Base-by-base conservation (phyloP, 2,329 filamentous ascomycete species). In the Hymenoscyphus fraxineus region DNA sequence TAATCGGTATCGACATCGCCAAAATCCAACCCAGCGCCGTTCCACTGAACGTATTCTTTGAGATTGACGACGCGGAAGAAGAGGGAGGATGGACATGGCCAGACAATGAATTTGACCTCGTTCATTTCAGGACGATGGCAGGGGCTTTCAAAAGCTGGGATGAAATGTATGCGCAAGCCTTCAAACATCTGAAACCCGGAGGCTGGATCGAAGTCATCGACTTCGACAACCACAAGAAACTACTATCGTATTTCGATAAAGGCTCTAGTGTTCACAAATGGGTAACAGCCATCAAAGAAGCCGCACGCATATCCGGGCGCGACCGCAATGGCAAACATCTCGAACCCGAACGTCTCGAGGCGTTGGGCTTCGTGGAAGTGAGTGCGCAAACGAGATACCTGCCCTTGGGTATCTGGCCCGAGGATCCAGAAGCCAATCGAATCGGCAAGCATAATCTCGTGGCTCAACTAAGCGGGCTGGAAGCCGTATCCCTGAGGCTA, bases 31-130 rank as follows among this genome's bases (percentile, higher is more conserved):
- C 83, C 1, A 78, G 77, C n/a, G 81, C 81, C 72, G 81, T 87
- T 1, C 85, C 86, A 0, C 77, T 80, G 19, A 90, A 90, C 69
- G 84, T 87, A 65, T 81, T 83, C 65, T 90, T 90, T 70, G 80
- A 88, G 59, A 82, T 90, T 58, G 87, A 90, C 71, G 87, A 90
- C 70, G 84, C 73, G 1, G 74, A 75, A 60, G 70, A 73, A 60
- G 71, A 74, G 80, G 77, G 75, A 19, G 73, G 77, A 1, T 81
- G 78, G 78, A 83, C 77, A 73, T 85, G 77, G 81, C 85, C 70
- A 71, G 80, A 68, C 81, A 70, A 80, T 63, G 77, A 80, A 60
- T 86, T 88, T 70, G 85, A 88, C 74, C 83, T 83, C 65, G 81
- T 89, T 64, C 86, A 88, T 74, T 80, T 83, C 1, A 80, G 83